Percentiles rank a stretch among this genome's conserved stretches.
These are phyloP conservation scores for Rhodotorula babjevae DNA, from an alignment of 768 basidiomycete genomes.

Conservation along the genomic window DNA sequence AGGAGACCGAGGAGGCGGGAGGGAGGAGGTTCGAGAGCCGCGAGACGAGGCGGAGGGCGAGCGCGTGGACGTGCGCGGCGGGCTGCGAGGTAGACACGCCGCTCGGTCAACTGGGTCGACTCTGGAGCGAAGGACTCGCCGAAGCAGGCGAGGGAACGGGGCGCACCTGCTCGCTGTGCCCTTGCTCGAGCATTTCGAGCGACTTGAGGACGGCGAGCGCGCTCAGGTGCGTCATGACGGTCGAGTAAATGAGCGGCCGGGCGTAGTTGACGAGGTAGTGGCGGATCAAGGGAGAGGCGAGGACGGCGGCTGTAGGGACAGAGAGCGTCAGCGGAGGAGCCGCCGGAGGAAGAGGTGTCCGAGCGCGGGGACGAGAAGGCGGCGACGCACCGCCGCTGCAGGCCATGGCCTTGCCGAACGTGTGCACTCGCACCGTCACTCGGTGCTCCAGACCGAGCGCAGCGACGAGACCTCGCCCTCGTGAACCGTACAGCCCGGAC, in stretches of 20 bases:
- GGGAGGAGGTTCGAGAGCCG: slow-evolving; percentile 45
- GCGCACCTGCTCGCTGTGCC: slow-evolving; percentile 52
- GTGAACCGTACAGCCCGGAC: slow-evolving; percentile 78
- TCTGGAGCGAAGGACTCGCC: not conserved
- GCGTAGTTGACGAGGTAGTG: slow-evolving; percentile 90
- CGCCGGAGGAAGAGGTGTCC: too few species aligned
- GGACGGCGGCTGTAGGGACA: slow-evolving; percentile 60
- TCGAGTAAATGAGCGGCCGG: slow-evolving; percentile 84
- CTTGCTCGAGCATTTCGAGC: slow-evolving; percentile 70
- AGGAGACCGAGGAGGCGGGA: slow-evolving; percentile 43
- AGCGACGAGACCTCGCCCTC: slow-evolving; percentile 69
- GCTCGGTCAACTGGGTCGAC: too few species aligned
- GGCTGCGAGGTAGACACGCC: not conserved
- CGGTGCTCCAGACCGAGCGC: slow-evolving; percentile 63
- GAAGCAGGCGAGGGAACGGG: too few species aligned
- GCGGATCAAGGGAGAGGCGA: slow-evolving; percentile 66
- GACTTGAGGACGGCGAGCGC: slow-evolving; percentile 70
- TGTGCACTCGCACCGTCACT: slow-evolving; percentile 74
- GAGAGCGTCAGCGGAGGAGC: not conserved
- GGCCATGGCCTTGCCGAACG: slow-evolving; percentile 87
- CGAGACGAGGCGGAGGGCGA: slow-evolving; percentile 21
- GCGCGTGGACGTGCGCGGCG: slow-evolving; percentile 23
- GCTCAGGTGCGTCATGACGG: slow-evolving; percentile 70
- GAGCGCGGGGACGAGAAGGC: too few species aligned
- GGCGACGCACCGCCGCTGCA: slow-evolving; percentile 68